A percentile compares a stretch with the other conserved stretches of the same genome.
These are phyloP conservation scores for Trametopsis cervina DNA, from an alignment of 768 basidiomycete species.

Conservation along the genomic window DNA sequence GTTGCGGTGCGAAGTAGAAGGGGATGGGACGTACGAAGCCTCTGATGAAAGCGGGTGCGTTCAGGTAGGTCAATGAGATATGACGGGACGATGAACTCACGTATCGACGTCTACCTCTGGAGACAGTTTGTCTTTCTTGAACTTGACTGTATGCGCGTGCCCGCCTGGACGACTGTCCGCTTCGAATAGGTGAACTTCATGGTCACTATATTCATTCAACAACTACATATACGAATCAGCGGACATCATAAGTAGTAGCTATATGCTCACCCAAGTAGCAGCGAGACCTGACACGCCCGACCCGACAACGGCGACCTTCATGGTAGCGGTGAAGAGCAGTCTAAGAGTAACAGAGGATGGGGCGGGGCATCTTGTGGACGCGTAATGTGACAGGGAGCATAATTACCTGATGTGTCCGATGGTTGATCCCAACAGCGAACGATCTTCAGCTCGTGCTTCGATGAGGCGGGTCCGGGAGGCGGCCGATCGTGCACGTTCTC, in stretches of 20 bases:
- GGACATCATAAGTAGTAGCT: background rate
- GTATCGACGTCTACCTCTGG: slow-evolving; percentile 54
- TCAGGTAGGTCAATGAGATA: background rate
- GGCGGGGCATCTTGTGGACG: no score
- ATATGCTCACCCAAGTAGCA: slow-evolving; percentile 56
- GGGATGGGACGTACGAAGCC: slow-evolving; percentile 42
- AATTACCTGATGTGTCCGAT: no score
- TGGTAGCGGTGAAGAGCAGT: slow-evolving; percentile 5
- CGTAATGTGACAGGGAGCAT: no score
- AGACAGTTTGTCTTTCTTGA: slow-evolving; percentile 27
- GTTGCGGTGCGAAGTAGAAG: background rate
- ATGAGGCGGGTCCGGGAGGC: no score
- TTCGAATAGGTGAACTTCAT: slow-evolving; percentile 73
- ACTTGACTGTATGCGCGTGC: slow-evolving; percentile 69
- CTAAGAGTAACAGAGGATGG: no score
- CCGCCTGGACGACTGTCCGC: slow-evolving; percentile 61
- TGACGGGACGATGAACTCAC: slow-evolving; percentile 33
- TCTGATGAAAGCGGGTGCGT: no score
- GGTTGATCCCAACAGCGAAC: background rate
- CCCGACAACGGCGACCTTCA: slow-evolving; percentile 61
- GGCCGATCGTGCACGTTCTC: no score
- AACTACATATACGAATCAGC: slow-evolving; percentile 30
- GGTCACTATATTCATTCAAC: slow-evolving; percentile 66
- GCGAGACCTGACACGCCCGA: slow-evolving; percentile 76
- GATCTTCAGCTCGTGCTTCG: no score